A percentile compares a stretch with the other conserved stretches of the same genome.
Conservation (phyloP, 441 rosid genomes). For the Oxalis stricta region DNA sequence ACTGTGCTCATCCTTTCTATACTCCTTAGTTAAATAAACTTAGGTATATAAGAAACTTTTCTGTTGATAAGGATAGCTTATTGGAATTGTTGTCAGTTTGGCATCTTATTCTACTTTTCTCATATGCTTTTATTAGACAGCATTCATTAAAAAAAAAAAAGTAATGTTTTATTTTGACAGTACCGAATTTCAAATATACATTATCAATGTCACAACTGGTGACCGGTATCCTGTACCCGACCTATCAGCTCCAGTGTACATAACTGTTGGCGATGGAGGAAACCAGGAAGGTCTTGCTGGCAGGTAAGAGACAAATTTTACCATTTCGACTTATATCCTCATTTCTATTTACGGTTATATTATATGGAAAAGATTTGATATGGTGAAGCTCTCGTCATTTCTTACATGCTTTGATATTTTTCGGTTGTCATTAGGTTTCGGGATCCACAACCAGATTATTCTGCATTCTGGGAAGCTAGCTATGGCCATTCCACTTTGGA, state of each 20-base stretch:
- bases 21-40: background rate
- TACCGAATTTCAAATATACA: conserved; percentile 29
- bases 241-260: conserved; percentile 36
- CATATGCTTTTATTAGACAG: too few species aligned
- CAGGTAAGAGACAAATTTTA: conserved; percentile 14
- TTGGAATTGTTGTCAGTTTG: background rate
- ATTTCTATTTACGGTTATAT: background rate
- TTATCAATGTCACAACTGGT: conserved; percentile 33
- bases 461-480: conserved; percentile 81
- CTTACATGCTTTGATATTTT: background rate
- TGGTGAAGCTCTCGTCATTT: background rate
- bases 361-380: background rate
- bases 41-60: background rate
- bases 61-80: background rate
- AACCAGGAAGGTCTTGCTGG: conserved; percentile 58
- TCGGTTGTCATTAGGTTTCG: conserved; percentile 26
- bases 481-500: conserved; percentile 64
- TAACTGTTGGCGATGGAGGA: conserved; percentile 58
- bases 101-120: background rate
- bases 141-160: background rate
- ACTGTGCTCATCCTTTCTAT: background rate
- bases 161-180: conserved; percentile 12
- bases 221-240: conserved; percentile 28
- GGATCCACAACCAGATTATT: conserved; percentile 67
- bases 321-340: background rate